phyloP scores from a whole-genome alignment of 2,329 filamentous ascomycete species.

The Phaeophleospora eucalypticola region DNA sequence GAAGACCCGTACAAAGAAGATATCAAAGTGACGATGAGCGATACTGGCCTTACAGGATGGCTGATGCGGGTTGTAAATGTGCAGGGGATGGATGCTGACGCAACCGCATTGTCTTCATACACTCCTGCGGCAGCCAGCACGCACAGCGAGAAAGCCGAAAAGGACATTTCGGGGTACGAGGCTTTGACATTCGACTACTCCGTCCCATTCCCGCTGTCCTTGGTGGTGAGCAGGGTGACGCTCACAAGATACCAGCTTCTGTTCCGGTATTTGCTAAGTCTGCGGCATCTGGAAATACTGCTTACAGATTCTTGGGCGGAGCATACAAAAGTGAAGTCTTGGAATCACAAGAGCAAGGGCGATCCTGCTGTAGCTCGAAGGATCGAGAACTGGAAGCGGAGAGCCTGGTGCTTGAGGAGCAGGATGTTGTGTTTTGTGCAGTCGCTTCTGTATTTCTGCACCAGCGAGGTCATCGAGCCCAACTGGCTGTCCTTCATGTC shows the following conservation, averaged over 20 bases:
- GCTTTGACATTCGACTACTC: constrained; percentile 90
- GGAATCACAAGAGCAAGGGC: constrained; percentile 63
- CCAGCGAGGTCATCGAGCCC: constrained; percentile 92
- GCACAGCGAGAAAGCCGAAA: constrained; percentile 69
- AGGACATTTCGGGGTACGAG: constrained; percentile 84
- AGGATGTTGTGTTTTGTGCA: constrained; percentile 97
- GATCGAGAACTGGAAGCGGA: constrained; percentile 87
- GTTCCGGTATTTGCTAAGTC: constrained; percentile 86
- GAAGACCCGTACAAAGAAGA: constrained; percentile 98
- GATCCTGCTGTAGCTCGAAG: constrained; percentile 54
- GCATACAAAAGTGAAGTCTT: constrained; percentile 74
- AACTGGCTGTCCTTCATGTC: constrained; percentile 95
- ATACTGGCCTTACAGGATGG: constrained; percentile 86
- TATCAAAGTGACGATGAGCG: constrained; percentile 96
- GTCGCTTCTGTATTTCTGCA: constrained; percentile 94
- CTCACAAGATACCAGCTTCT: constrained; percentile 95
- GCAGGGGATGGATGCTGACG: constrained; percentile 75
- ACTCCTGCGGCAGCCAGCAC: constrained; percentile 59
- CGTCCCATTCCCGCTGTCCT: constrained; percentile 89
- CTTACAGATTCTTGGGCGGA: constrained; percentile 86
- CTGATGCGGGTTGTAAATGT: constrained; percentile 96
- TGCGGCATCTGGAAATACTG: constrained; percentile 84
- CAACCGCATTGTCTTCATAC: constrained; percentile 54
- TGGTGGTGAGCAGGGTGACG: constrained; percentile 93
- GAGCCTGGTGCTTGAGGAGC: constrained; percentile 84